Conservation (phyloP, 148 eudicot genomes). For the Nepenthes gracilis region DNA sequence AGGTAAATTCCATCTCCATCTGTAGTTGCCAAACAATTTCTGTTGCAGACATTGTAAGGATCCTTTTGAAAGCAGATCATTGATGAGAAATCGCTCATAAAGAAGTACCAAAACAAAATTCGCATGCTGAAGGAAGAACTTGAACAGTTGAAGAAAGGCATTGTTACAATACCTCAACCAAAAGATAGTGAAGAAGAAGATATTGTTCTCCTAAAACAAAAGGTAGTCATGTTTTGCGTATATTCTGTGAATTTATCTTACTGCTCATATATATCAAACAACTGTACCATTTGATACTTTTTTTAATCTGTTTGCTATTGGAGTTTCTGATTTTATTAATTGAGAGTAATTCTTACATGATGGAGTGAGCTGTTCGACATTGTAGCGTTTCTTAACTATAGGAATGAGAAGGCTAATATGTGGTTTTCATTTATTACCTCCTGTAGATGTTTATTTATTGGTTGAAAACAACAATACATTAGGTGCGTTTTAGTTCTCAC, state of each 20-base stretch:
- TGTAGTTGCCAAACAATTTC: slow-evolving; percentile 1
- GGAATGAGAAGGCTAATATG: too few relatives aligned
- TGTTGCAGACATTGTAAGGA: slow-evolving; percentile 10
- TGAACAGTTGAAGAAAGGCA: slow-evolving; percentile 85
- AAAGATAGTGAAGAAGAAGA: slow-evolving; percentile 64
- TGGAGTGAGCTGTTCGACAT: too few relatives aligned
- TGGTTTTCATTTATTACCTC: too few relatives aligned
- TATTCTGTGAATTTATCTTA: not conserved
- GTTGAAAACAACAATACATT: too few relatives aligned
- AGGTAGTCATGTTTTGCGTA: slow-evolving; percentile 30
- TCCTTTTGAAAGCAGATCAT: slow-evolving; percentile 58
- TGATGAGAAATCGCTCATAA: slow-evolving; percentile 96
- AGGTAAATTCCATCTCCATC: slow-evolving; percentile 33
- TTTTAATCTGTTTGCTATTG: too few relatives aligned
- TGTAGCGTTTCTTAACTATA: too few relatives aligned
- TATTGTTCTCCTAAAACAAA: slow-evolving; percentile 71
- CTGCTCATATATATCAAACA: too few relatives aligned
- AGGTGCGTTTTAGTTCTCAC: too few relatives aligned
- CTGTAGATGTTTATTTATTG: too few relatives aligned
- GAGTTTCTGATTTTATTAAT: too few relatives aligned
- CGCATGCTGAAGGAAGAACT: slow-evolving; percentile 82
- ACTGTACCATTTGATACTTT: too few relatives aligned
- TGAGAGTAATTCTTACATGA: too few relatives aligned
- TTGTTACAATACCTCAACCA: slow-evolving; percentile 53
- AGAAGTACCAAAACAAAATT: slow-evolving; percentile 97